Evolutionary conservation across 2,329 filamentous ascomycete genomes (phyloP), one percentile per base, ranked within the genome.

Genomic region (Exophiala phaeomuriformis): DNA sequence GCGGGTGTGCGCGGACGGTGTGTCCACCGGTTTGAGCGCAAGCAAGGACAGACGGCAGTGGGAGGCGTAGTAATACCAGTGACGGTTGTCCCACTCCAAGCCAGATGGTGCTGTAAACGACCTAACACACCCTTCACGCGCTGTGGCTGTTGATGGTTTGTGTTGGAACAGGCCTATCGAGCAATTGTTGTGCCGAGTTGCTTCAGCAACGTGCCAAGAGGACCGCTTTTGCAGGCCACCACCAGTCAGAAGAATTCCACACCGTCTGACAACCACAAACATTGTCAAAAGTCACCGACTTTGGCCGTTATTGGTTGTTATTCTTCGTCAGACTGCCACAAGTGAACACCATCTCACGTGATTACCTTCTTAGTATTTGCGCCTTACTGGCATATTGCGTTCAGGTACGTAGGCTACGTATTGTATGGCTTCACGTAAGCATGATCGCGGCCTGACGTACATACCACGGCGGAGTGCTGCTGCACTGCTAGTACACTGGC

Each of bases 1-100:
- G 40, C 28, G 39, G 49, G 30, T 40, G 37, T 3, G 37, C n/a
- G 37, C 43, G 47, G 50, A 50, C 52, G 49, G 47, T 50, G 52
- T 56, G 41, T 52, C 39, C 19, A 10, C 19, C 27, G 30, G 42
- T 36, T 9, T 41, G 49, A 35, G 41, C 29, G 31, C 19, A 43
- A 39, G 42, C 27, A 32, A 46, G 37, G 44, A 42, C 28, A 41
- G 39, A 27, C 28, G 10, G 39, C 36, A 41, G 6, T 9, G 6
- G 9, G 19, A 12, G 27, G 4, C 12, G 44, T 32, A 37, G 31
- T 37, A 10, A 36, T 36, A 28, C 31, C 8, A 28, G 19, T 36
- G 36, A 39, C 47, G 31, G 51, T 47, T 53, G 47, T 50, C 31
- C 30, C 35, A 31, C 37, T 52, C 12, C 10, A 27, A 19, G 28